These are phyloP conservation scores for Termitomyces sp. DNA, from an alignment of 768 basidiomycete genomes.

Conservation along the genomic window DNA sequence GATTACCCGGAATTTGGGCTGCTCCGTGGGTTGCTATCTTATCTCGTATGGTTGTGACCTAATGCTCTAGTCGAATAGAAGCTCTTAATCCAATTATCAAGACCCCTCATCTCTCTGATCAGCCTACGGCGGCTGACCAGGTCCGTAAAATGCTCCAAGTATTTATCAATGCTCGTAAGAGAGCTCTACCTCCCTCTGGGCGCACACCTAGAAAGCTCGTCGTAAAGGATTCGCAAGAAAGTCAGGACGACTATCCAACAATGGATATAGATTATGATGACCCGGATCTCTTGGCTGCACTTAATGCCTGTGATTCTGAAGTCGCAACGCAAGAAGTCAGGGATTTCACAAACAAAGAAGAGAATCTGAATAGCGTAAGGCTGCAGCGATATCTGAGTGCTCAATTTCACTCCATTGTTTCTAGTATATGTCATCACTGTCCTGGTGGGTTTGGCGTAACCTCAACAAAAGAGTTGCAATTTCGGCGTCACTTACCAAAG, in stretches of 20 bases:
- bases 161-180: slow-evolving; percentile 54
- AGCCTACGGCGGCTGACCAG: slow-evolving; percentile 41
- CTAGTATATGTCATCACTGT: slow-evolving; percentile 13
- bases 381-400: background rate
- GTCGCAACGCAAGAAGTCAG: slow-evolving; percentile 35
- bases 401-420: background rate
- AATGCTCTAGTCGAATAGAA: slow-evolving; percentile 27
- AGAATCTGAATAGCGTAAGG: slow-evolving; percentile 27
- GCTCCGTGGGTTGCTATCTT: slow-evolving; percentile 13
- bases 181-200: slow-evolving; percentile 39
- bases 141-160: slow-evolving; percentile 52
- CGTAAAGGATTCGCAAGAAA: slow-evolving; percentile 52
- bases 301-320: slow-evolving; percentile 33
- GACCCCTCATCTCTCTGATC: slow-evolving; percentile 30
- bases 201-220: slow-evolving; percentile 22
- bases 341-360: background rate
- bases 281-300: slow-evolving; percentile 49
- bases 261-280: slow-evolving; percentile 53
- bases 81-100: slow-evolving; percentile 49
- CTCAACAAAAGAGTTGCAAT: slow-evolving; percentile 39
- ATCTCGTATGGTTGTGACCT: background rate
- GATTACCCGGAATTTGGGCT: slow-evolving; percentile 61
- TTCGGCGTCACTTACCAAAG: slow-evolving; percentile 14
- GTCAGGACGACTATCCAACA: slow-evolving; percentile 67
- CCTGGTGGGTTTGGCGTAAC: slow-evolving; percentile 32